Evolutionary conservation across 1,284 basidiomycete genomes (phyloP).

Genomic region (Anthracocystis panici-leucophaei): DNA sequence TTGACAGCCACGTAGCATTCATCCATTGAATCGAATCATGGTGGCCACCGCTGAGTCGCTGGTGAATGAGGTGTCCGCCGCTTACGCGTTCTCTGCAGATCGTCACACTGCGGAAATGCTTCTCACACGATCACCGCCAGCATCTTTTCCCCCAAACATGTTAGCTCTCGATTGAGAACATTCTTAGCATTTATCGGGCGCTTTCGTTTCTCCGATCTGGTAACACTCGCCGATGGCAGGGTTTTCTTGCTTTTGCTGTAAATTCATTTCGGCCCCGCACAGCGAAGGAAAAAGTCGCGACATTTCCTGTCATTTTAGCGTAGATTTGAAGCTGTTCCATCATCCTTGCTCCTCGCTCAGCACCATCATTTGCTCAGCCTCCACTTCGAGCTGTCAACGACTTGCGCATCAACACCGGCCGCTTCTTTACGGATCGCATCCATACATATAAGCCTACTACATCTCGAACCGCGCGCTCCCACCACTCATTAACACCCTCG

Average conservation of each 20-base stretch:
- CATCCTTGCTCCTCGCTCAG: too few species aligned
- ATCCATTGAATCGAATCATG: background rate
- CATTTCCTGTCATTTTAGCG: background rate
- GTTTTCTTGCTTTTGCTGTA: background rate
- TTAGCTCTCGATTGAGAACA: too few species aligned
- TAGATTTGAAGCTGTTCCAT: background rate
- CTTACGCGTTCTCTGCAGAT: constrained; percentile 7
- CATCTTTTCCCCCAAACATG: too few species aligned
- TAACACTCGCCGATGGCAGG: background rate
- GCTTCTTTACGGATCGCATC: too few species aligned
- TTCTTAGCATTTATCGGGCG: background rate
- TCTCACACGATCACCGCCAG: background rate
- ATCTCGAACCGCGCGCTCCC: background rate
- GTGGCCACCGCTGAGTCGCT: background rate
- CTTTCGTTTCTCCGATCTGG: background rate
- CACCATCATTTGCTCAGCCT: too few species aligned
- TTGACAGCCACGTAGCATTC: background rate
- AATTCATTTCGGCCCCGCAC: background rate
- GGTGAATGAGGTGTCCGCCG: background rate
- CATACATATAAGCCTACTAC: too few species aligned
- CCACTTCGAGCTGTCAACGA: too few species aligned
- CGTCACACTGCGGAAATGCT: background rate
- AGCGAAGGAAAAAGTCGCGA: constrained; percentile 1
- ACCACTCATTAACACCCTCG: background rate
- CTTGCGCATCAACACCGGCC: too few species aligned